Percentiles rank a stretch among this genome's conserved stretches.
Evolutionary conservation across 768 basidiomycete genomes (phyloP).

Genomic region (Mycena rosella): DNA sequence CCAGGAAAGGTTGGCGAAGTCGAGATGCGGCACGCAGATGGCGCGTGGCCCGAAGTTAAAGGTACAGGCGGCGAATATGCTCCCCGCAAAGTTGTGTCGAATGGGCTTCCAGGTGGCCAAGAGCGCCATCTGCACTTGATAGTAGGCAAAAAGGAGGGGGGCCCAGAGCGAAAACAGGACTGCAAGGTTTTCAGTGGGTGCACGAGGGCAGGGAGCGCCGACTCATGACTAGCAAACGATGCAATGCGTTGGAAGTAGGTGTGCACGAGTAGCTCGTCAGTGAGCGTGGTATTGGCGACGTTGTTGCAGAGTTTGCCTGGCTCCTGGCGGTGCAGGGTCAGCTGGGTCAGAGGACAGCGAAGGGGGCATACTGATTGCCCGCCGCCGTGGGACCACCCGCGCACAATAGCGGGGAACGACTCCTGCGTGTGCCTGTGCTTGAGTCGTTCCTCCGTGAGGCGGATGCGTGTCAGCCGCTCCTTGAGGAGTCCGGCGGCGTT

Average conservation of each 20-base stretch:
- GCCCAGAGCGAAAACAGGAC: neutral
- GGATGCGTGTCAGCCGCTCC: neutral
- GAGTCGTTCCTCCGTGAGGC: neutral
- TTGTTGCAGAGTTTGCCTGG: neutral
- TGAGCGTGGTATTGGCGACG: neutral
- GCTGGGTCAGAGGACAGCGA: neutral
- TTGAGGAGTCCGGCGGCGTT: neutral
- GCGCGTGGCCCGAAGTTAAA: neutral
- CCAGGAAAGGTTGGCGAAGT: neutral
- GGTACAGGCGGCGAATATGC: conserved; percentile 6
- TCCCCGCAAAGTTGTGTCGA: neutral
- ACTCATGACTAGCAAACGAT: neutral
- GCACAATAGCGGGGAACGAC: neutral
- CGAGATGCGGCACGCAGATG: neutral
- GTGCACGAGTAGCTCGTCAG: neutral
- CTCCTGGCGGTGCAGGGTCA: neutral
- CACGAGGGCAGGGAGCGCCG: neutral
- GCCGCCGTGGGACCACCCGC: neutral
- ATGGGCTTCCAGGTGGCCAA: neutral
- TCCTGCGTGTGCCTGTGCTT: neutral
- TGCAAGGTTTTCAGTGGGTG: neutral
- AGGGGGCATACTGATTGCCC: neutral
- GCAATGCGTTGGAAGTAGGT: conserved; percentile 4
- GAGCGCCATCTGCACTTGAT: neutral
- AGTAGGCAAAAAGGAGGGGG: neutral